phyloP scores from a whole-genome alignment of 441 rosid genomes.

The Lepidium campestre region DNA sequence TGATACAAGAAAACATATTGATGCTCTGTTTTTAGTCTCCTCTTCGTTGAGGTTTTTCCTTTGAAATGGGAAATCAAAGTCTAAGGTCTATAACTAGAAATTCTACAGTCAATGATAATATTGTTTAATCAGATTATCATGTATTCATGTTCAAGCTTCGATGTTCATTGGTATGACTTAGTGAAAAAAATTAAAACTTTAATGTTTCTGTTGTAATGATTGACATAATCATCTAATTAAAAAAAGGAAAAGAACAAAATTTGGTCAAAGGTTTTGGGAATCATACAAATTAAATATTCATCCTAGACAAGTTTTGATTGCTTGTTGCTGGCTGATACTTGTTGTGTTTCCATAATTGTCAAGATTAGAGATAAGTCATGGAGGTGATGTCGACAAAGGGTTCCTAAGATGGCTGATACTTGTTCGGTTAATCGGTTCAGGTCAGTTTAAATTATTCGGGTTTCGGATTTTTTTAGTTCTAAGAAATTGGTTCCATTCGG shows the following conservation, averaged over 20 bases:
- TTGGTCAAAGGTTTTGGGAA: slow-evolving; percentile 5
- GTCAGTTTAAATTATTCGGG: no score
- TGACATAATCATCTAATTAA: slow-evolving; percentile 3
- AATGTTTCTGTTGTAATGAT: background rate
- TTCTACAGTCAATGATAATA: background rate
- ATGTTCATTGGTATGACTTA: background rate
- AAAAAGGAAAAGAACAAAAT: background rate
- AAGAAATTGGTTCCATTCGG: no score
- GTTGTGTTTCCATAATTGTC: slow-evolving; percentile 27
- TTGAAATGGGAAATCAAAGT: background rate
- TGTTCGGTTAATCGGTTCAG: no score
- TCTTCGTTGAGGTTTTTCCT: background rate
- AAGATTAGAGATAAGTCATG: slow-evolving; percentile 30
- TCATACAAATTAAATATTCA: background rate
- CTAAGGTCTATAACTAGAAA: background rate
- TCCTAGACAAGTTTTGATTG: no score
- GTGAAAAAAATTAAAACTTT: background rate
- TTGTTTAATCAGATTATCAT: background rate
- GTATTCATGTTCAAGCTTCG: background rate
- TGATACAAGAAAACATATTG: slow-evolving; percentile 11
- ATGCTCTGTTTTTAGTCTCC: slow-evolving; percentile 5
- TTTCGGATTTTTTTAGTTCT: no score
- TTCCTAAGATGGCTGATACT: slow-evolving; percentile 49
- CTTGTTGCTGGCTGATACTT: background rate
- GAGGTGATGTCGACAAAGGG: slow-evolving; percentile 21